Percentiles rank a stretch among this genome's conserved stretches.
phyloP scores from a whole-genome alignment of 192 early-diverging fungal genomes.

The Funneliformis geosporum region DNA sequence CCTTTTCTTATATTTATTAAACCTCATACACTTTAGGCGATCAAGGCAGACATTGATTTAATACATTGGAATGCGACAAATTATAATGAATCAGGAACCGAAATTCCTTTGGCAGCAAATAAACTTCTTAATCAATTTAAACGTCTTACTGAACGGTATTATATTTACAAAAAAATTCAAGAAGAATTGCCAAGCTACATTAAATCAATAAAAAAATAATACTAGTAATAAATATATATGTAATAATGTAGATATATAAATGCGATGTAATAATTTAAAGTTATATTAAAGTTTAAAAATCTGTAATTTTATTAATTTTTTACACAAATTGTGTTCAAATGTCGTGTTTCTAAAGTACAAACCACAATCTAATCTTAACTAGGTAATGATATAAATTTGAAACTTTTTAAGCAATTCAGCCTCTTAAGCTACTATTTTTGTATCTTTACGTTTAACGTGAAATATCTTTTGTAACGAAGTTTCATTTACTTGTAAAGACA shows the following conservation, averaged over 20 bases:
- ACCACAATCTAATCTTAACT: not conserved
- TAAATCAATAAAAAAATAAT: not conserved
- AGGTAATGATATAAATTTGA: not conserved
- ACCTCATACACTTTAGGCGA: not conserved
- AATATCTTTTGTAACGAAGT: not conserved
- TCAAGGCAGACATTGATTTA: not conserved
- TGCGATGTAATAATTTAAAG: no score
- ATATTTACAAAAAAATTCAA: not conserved
- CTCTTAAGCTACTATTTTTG: not conserved
- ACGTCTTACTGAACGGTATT: not conserved
- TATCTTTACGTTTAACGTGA: not conserved
- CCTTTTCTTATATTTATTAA: not conserved
- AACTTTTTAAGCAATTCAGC: not conserved
- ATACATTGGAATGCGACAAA: not conserved
- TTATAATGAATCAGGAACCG: not conserved
- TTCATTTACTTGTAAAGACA: not conserved
- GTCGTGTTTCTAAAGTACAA: not conserved
- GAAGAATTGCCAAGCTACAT: not conserved
- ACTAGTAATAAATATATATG: not conserved
- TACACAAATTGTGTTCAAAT: not conserved
- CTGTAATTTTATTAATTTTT: not conserved
- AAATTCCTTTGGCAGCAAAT: not conserved
- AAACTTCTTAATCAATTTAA: not conserved
- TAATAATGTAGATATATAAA: no score
- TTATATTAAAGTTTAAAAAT: no score